Base-by-base conservation (phyloP, 139 green algal genomes). In the Chlorella sorokiniana region DNA sequence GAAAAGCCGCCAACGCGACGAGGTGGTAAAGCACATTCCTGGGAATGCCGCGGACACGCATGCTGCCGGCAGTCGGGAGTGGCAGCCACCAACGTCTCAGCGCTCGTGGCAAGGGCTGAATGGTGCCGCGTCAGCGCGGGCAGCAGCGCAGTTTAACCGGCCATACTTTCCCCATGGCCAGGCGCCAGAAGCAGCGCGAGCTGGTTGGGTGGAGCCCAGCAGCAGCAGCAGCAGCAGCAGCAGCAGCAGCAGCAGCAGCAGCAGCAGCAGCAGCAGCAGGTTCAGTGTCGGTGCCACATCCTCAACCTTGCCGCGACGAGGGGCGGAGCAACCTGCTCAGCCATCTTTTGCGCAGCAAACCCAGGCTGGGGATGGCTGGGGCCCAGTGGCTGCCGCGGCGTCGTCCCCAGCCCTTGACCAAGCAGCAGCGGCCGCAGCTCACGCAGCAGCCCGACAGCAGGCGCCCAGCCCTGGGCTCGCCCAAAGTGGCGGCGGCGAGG, bases 181-280 rank as follows among this genome's bases (percentile, higher is more conserved):
- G 11, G 27, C 41, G 22, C 40, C 33, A 69, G 5, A 16, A 16
- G 8, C n/a, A 29, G 31, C 31, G 33, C n/a, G 16, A 3, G 31
- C 31, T 44, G 31, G 33, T 4, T 31, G 33, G 31, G 27, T 42
- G 9, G 20, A 72, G 1, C 4, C 14, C 69, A 62, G 33, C 45
- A 51, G 70, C 51, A 62, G 65, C 64, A 59, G 31, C 44, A 27
- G 33, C 77, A 7, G 27, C 68, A 63, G 56, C 75, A 73, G 52
- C 44, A 76, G 45, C 61, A 25, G 69, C 69, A 78, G n/a, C 75
- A 81, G 48, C 63, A 75, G 59, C 68, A 83, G 35, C 63, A 31
- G 40, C 40, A 64, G 71, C 51, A 81, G 75, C 41, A 70, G 6
- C 0, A 35, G 37, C 51, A 33, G 27, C 48, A 33, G 27, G 20